These are phyloP conservation scores for Diaporthe sp. DNA, from an alignment of 2,329 filamentous ascomycete species.

Conservation along the genomic window DNA sequence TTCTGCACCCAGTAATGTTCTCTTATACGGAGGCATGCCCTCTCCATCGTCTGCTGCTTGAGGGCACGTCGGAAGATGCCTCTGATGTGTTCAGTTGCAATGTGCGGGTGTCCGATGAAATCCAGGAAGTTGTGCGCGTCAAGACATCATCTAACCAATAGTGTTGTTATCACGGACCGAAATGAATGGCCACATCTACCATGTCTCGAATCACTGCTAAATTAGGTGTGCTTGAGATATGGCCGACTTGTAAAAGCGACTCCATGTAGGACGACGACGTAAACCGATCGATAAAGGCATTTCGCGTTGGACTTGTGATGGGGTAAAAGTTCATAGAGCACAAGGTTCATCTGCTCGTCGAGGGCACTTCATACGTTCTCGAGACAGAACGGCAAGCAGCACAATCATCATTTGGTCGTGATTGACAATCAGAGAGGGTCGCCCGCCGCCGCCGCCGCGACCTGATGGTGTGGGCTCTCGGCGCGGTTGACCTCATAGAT, in stretches of 20 bases:
- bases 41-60: no score
- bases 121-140: no score
- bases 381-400: not conserved
- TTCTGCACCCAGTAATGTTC: conserved; percentile 19
- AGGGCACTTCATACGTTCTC: not conserved
- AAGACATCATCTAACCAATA: not conserved
- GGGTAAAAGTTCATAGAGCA: not conserved
- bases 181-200: not conserved
- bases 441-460: not conserved
- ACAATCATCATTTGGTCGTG: not conserved
- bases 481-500: not conserved
- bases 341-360: not conserved
- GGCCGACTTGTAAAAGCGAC: not conserved
- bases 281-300: not conserved
- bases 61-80: no score
- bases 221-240: not conserved
- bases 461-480: not conserved
- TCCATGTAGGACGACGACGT: not conserved
- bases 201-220: not conserved
- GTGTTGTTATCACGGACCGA: not conserved
- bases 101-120: not conserved
- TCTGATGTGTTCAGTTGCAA: not conserved
- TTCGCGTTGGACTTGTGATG: not conserved
- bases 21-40: not conserved
- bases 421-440: not conserved